Conservation (phyloP, 169 alveolate genomes). For the Eimeria necatrix region DNA sequence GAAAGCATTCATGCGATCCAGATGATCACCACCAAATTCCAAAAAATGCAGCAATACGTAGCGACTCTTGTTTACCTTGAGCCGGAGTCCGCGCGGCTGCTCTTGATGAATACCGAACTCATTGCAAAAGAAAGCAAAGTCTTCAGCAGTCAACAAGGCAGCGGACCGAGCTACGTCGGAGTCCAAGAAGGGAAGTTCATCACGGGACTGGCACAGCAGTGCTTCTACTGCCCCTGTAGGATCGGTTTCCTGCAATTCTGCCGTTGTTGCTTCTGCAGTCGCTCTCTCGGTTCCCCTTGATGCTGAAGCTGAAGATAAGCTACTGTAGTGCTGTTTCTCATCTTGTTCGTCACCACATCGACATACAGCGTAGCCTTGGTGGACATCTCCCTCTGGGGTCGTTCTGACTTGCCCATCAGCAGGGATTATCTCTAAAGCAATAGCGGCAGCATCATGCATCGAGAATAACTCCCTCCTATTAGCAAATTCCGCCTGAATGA, state of each 20-base stretch:
- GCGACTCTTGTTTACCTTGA: conserved; percentile 38
- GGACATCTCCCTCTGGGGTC: background rate
- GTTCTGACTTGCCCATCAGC: background rate
- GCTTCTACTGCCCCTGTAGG: conserved; percentile 21
- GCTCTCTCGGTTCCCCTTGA: background rate
- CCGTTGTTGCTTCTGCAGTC: conserved; percentile 12
- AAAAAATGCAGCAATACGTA: conserved; percentile 78
- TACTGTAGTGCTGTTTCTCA: background rate
- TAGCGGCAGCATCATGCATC: background rate
- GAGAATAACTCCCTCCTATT: conserved; percentile 48
- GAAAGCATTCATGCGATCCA: conserved; percentile 78
- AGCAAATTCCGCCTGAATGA: conserved; percentile 74
- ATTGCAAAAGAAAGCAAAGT: conserved; percentile 77
- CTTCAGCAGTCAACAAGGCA: conserved; percentile 71
- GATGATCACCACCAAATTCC: conserved; percentile 82
- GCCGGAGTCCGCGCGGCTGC: conserved; percentile 8
- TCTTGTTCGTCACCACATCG: background rate
- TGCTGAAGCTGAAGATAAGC: background rate
- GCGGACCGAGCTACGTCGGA: conserved; percentile 80
- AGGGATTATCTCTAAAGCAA: background rate
- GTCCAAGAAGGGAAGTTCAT: conserved; percentile 82
- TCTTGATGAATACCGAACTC: conserved; percentile 72
- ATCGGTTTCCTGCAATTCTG: background rate
- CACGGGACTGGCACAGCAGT: conserved; percentile 46
- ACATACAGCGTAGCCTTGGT: background rate